Percentiles rank a stretch among this genome's conserved stretches.
Evolutionary conservation across 148 eudicot genomes (phyloP).

Genomic region (Diospyros lotus): DNA sequence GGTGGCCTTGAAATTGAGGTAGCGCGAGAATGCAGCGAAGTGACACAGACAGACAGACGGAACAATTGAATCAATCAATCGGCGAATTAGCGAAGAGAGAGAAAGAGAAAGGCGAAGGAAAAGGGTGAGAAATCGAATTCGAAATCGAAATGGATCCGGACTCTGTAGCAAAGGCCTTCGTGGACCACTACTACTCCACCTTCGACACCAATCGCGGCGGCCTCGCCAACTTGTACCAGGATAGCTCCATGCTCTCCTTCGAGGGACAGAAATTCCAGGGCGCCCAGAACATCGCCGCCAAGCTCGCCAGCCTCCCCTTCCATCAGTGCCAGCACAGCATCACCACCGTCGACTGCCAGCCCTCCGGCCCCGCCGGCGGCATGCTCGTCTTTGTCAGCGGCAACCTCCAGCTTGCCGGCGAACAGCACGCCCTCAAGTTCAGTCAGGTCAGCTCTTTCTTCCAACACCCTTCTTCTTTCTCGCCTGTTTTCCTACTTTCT

Average conservation of each 20-base stretch:
- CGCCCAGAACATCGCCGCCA: constrained; percentile 38
- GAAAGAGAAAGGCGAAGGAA: not conserved
- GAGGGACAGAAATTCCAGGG: constrained; percentile 62
- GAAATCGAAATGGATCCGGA: constrained; percentile 38
- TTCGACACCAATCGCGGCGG: constrained; percentile 54
- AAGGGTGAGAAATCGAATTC: too few relatives aligned
- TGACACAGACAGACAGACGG: not conserved
- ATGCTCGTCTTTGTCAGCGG: constrained; percentile 66
- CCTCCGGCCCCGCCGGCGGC: constrained; percentile 59
- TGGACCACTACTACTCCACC: constrained; percentile 64
- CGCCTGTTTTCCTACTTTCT: not conserved
- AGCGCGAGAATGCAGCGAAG: not conserved
- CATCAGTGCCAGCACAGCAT: constrained; percentile 57
- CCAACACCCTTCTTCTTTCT: constrained; percentile 8
- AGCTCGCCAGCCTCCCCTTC: constrained; percentile 52
- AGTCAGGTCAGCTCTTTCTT: constrained; percentile 56
- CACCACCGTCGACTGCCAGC: constrained; percentile 57
- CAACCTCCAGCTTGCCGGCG: constrained; percentile 55
- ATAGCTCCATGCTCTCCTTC: constrained; percentile 46
- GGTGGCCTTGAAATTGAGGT: not conserved
- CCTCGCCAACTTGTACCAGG: constrained; percentile 53
- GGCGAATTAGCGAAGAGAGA: not conserved
- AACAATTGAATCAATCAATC: too few relatives aligned
- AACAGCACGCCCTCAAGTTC: constrained; percentile 54
- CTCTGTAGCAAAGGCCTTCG: constrained; percentile 42